Evolutionary conservation across 805 yeast species (phyloP).

Genomic region (Barnettozyma pratensis): DNA sequence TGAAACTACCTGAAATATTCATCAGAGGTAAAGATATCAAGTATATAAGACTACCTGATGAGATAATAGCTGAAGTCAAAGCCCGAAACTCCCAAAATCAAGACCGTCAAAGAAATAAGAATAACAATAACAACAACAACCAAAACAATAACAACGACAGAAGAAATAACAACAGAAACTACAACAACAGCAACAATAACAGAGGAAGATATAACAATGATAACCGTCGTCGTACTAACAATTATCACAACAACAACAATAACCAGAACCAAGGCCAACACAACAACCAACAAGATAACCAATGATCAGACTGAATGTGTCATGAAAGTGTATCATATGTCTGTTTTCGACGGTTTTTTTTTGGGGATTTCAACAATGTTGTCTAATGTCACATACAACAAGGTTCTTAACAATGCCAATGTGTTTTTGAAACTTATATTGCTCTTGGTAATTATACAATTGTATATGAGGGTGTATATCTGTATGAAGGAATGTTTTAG

Average conservation of each 20-base stretch:
- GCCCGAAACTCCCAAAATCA: conserved; percentile 52
- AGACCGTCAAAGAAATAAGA: conserved; percentile 39
- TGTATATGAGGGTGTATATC: too few relatives aligned
- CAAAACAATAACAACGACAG: conserved; percentile 25
- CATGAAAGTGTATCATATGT: too few relatives aligned
- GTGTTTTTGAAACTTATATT: too few relatives aligned
- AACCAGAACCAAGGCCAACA: conserved; percentile 2
- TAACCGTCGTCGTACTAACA: conserved; percentile 1
- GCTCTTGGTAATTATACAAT: background rate
- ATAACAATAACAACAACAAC: conserved; percentile 39
- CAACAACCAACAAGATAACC: too few relatives aligned
- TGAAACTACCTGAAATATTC: conserved; percentile 67
- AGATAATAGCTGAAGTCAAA: conserved; percentile 69
- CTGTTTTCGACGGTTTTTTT: too few relatives aligned
- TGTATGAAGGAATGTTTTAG: background rate
- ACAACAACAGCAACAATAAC: conserved; percentile 27
- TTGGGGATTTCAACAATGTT: too few relatives aligned
- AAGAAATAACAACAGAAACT: conserved; percentile 27
- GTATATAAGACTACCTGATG: conserved; percentile 69
- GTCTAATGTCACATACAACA: too few relatives aligned
- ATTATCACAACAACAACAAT: background rate
- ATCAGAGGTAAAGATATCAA: conserved; percentile 84
- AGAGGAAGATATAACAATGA: conserved; percentile 26
- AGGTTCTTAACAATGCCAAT: too few relatives aligned
- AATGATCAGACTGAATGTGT: too few relatives aligned